Evolutionary conservation across 371 early-diverging fungal species (phyloP).

Genomic region (Amoeboaphelidium protococcarum): DNA sequence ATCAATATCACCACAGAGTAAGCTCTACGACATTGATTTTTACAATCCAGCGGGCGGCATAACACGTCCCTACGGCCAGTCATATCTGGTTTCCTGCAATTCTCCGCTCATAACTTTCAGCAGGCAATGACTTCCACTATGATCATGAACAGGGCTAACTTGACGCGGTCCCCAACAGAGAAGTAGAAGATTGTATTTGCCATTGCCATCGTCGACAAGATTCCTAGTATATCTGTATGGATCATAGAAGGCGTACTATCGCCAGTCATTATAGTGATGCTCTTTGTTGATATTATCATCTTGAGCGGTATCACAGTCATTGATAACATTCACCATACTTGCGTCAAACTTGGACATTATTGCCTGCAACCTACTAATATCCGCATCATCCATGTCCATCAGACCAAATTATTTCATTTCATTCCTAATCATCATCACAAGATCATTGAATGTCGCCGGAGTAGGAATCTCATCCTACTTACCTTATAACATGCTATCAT

Average conservation of each 20-base stretch:
- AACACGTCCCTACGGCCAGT: conserved; percentile 28
- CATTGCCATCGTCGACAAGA: conserved; percentile 71
- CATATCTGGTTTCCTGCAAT: conserved; percentile 46
- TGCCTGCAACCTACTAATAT: no score
- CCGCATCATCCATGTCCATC: no score
- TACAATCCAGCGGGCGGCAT: neutral
- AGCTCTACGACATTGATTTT: neutral
- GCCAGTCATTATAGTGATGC: conserved; percentile 44
- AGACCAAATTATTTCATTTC: no score
- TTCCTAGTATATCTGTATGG: conserved; percentile 34
- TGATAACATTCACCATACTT: no score
- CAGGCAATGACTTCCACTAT: conserved; percentile 72
- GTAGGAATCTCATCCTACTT: no score
- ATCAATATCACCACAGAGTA: conserved; percentile 1
- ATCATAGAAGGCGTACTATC: conserved; percentile 45
- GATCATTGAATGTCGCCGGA: no score
- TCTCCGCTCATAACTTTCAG: conserved; percentile 71
- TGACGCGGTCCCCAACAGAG: conserved; percentile 62
- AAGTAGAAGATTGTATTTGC: conserved; percentile 70
- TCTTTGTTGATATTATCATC: no score
- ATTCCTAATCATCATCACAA: no score
- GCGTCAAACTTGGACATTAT: no score
- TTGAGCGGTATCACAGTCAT: no score
- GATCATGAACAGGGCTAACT: conserved; percentile 71
- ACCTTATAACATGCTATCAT: no score